A percentile compares a stretch with the other conserved stretches of the same genome.
phyloP scores from a whole-genome alignment of 805 yeast species.

The Candida suzukii region DNA sequence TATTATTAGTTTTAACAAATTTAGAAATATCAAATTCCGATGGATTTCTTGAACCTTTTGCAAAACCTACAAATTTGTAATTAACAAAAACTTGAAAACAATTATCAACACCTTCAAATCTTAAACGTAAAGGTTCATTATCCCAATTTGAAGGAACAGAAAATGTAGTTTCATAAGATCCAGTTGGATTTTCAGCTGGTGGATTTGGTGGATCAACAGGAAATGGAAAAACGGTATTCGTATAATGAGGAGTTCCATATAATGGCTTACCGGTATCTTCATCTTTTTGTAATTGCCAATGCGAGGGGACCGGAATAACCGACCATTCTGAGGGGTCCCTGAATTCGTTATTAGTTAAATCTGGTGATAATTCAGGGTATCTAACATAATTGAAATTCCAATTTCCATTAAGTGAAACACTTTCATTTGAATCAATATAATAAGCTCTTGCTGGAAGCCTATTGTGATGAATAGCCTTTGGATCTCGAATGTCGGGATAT shows the following conservation, averaged over 20 bases:
- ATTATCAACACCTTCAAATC: slow-evolving; percentile 31
- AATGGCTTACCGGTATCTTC: slow-evolving; percentile 9
- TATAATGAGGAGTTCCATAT: slow-evolving; percentile 27
- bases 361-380: slow-evolving; percentile 1
- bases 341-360: background rate
- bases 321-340: slow-evolving; percentile 5
- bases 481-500: background rate
- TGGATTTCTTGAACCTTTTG: slow-evolving; percentile 27
- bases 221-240: slow-evolving; percentile 26
- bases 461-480: background rate
- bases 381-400: slow-evolving; percentile 2
- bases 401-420: background rate
- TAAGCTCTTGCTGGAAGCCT: background rate
- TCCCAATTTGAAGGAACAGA: slow-evolving; percentile 10
- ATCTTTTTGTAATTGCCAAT: slow-evolving; percentile 26
- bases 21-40: slow-evolving; percentile 24
- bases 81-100: slow-evolving; percentile 28
- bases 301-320: slow-evolving; percentile 24
- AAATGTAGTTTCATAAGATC: slow-evolving; percentile 24
- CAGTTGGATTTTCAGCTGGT: slow-evolving; percentile 27
- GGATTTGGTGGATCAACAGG: slow-evolving; percentile 27
- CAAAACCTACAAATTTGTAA: slow-evolving; percentile 23
- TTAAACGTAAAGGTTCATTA: slow-evolving; percentile 12
- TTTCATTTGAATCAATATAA: background rate
- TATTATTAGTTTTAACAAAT: slow-evolving; percentile 2